A percentile compares a stretch with the other conserved stretches of the same genome.
Evolutionary conservation across 169 alveolate genomes (phyloP).

Genomic region (Eimeria acervulina): DNA sequence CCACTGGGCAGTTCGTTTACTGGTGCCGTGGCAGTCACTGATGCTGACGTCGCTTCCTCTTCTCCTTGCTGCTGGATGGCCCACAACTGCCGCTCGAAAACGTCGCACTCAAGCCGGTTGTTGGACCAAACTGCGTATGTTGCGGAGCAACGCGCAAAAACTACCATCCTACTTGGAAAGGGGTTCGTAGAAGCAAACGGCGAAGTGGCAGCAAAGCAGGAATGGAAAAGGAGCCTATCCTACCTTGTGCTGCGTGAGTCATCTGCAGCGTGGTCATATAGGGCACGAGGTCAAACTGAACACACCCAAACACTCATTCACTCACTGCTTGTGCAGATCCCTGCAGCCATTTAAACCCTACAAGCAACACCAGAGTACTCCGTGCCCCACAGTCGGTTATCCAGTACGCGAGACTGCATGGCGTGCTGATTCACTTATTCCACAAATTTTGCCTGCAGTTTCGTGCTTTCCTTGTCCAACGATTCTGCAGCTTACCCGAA

Average conservation of each 20-base stretch:
- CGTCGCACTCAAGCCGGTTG: constrained; percentile 83
- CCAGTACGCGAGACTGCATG: not conserved
- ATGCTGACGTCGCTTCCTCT: constrained; percentile 51
- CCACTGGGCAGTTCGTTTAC: constrained; percentile 12
- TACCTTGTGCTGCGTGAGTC: constrained; percentile 76
- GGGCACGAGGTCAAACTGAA: constrained; percentile 83
- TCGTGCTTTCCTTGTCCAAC: not conserved
- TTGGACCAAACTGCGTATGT: constrained; percentile 72
- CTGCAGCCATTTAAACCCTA: not conserved
- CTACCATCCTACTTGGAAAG: not conserved
- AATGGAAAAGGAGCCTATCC: not conserved
- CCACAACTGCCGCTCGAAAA: constrained; percentile 78
- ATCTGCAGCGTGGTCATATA: constrained; percentile 79
- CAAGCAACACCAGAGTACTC: not conserved
- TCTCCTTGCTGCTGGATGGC: constrained; percentile 76
- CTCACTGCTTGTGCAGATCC: not conserved
- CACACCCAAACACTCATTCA: not conserved
- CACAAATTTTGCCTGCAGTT: not conserved
- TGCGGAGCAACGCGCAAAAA: not conserved
- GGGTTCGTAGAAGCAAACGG: not conserved
- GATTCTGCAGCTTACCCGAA: constrained; percentile 62
- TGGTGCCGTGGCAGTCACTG: constrained; percentile 56
- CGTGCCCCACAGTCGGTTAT: not conserved
- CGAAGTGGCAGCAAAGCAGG: not conserved
- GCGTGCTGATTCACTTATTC: not conserved